Conservation (phyloP, 768 basidiomycete species). For the Hysterangium stoloniferum region DNA sequence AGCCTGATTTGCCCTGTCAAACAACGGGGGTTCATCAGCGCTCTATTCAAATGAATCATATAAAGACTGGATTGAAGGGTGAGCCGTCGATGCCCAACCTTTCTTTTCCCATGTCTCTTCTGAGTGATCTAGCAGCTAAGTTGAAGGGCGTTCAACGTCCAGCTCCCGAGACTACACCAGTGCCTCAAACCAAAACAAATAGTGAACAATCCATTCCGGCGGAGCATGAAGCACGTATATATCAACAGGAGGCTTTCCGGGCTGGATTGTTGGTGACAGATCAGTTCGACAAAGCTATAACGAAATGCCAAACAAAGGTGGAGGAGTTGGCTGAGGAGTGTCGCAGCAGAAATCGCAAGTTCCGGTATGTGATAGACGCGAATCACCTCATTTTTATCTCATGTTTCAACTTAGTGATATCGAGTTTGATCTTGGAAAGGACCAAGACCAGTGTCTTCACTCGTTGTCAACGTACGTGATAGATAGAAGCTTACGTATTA, state of each 20-base stretch:
- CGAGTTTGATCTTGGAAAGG: slow-evolving; percentile 46
- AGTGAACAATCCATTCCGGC: not conserved
- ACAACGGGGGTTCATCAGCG: too few species aligned
- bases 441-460: slow-evolving; percentile 32
- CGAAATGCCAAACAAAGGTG: slow-evolving; percentile 39
- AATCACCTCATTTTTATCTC: slow-evolving; percentile 2
- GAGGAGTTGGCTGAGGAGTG: slow-evolving; percentile 39
- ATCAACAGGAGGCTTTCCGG: slow-evolving; percentile 11
- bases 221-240: slow-evolving; percentile 2
- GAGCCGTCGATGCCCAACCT: too few species aligned
- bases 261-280: slow-evolving; percentile 38
- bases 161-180: not conserved
- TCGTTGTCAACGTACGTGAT: slow-evolving; percentile 24
- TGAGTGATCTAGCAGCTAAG: not conserved
- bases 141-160: not conserved
- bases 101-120: not conserved
- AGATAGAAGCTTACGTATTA: not conserved
- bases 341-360: slow-evolving; percentile 39
- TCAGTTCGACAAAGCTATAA: slow-evolving; percentile 38
- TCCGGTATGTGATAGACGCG: slow-evolving; percentile 36
- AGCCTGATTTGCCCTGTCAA: too few species aligned
- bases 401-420: slow-evolving; percentile 33
- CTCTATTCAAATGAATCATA: too few species aligned
- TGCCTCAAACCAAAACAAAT: not conserved
- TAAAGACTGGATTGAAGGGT: too few species aligned